A percentile compares a stretch with the other conserved stretches of the same genome.
Conservation (phyloP, 2,329 filamentous ascomycete genomes). For the Diaporthe destruens region DNA sequence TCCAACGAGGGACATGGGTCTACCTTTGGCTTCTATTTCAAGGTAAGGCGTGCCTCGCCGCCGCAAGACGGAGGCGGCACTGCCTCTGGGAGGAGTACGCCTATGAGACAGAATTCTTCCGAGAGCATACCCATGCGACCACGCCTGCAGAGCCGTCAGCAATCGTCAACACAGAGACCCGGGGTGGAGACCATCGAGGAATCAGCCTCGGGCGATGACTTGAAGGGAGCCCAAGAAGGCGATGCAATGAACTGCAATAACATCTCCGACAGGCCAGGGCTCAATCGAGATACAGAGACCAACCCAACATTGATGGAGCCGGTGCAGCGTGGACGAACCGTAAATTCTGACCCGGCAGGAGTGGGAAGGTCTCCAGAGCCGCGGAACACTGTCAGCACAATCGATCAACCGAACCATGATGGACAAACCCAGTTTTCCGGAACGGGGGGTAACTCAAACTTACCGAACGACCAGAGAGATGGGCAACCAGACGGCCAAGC, state of each 20-base stretch:
- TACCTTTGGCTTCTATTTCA: conserved; percentile 34
- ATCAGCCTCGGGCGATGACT: not conserved
- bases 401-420: not conserved
- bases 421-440: not conserved
- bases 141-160: not conserved
- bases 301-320: not conserved
- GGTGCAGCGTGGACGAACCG: not conserved
- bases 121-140: not conserved
- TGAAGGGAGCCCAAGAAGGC: not conserved
- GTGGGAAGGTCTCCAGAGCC: not conserved
- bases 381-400: too few relatives aligned
- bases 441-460: not conserved
- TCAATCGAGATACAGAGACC: not conserved
- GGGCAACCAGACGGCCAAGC: not conserved
- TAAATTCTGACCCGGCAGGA: not conserved
- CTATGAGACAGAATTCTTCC: conserved; percentile 11
- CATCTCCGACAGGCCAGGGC: not conserved
- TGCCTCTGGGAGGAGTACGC: not conserved
- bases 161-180: not conserved
- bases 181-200: not conserved
- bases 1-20: conserved; percentile 25
- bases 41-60: not conserved
- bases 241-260: not conserved
- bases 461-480: not conserved
- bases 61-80: not conserved